Base-by-base conservation (phyloP, 257 asterid species). In the Pogostemon cablin region DNA sequence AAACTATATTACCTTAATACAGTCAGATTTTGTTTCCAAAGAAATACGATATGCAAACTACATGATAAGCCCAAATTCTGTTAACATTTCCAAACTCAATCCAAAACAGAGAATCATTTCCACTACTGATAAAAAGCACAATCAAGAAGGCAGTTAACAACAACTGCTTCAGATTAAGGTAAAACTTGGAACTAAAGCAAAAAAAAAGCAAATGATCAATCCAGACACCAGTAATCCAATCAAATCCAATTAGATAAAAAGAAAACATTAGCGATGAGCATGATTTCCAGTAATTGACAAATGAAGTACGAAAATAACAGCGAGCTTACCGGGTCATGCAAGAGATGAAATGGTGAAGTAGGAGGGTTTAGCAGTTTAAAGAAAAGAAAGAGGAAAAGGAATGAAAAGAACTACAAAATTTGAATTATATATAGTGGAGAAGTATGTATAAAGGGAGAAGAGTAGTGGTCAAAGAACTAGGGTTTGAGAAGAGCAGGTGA, bases 171-270 rank as follows among this genome's bases (percentile, higher is more conserved):
- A 59, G 48, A 65, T 56, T 7, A 40, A 34, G 56, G 37, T 72
- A 38, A 46, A 38, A 64, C 53, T 42, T 48, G 65, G 34, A 61
- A 38, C 53, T 37, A 42, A 50, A 57, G 73, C 41, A 47, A 60
- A 71, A 47, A 59, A 71, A 64, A 47, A 58, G 41, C 43, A 59
- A 65, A 56, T 5, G 63, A 76, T 47, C 68, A 71, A 58, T 34
- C 34, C 39, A 64, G 32, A 68, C 53, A 39, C 77, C 47, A 48
- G 59, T 54, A 68, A 53, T 59, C 47, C 70, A 61, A 62, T 25
- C 61, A 53, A 72, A 64, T 53, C 54, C 57, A 46, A 63, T 54
- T 38, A 39, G 55, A 56, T 17, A 20, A 20, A 20, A 70, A 39
- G 12, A 39, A 62, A 64, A 32, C 57, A 53, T 46, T 56, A 74